A percentile compares a stretch with the other conserved stretches of the same genome.
phyloP scores from a whole-genome alignment of 1,284 basidiomycete species.

The Taiwanofungus camphoratus region DNA sequence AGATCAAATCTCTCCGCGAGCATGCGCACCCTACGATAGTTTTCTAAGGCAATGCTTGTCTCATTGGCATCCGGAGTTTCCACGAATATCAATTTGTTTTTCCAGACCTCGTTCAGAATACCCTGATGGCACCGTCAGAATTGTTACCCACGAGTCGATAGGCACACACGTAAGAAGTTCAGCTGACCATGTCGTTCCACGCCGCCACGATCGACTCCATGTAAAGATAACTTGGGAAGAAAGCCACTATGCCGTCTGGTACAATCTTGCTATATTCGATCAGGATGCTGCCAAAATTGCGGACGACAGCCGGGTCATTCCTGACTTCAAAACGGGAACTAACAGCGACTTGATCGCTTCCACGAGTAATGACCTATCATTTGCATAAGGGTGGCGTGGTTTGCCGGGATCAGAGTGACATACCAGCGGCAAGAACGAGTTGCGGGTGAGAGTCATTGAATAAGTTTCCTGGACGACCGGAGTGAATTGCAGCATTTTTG shows the following conservation, averaged over 20 bases:
- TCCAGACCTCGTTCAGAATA: constrained; percentile 99
- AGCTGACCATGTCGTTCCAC: constrained; percentile 97
- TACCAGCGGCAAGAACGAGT: constrained; percentile 96
- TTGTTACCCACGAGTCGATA: neutral
- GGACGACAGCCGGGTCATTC: constrained; percentile 98
- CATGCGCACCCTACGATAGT: constrained; percentile 80
- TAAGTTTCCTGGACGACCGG: constrained; percentile 97
- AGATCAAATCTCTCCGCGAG: neutral
- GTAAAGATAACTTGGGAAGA: constrained; percentile 99
- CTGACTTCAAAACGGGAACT: constrained; percentile 99
- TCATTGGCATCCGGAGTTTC: constrained; percentile 99
- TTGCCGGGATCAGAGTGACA: constrained; percentile 20
- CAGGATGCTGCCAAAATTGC: constrained; percentile 98
- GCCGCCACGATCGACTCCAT: constrained; percentile 99
- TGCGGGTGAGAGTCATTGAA: constrained; percentile 95
- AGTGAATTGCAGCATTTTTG: constrained; percentile 98
- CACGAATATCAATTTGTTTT: constrained; percentile 98
- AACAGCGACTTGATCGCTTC: constrained; percentile 97
- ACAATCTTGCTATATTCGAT: constrained; percentile 98
- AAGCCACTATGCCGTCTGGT: constrained; percentile 98
- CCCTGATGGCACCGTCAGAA: constrained; percentile 50
- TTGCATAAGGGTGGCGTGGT: neutral
- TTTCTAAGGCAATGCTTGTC: constrained; percentile 96
- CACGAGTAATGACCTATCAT: constrained; percentile 88
- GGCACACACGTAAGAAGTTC: constrained; percentile 3